These are phyloP conservation scores for Gossypium sturtianum DNA, from an alignment of 345 rosid species.

Conservation along the genomic window DNA sequence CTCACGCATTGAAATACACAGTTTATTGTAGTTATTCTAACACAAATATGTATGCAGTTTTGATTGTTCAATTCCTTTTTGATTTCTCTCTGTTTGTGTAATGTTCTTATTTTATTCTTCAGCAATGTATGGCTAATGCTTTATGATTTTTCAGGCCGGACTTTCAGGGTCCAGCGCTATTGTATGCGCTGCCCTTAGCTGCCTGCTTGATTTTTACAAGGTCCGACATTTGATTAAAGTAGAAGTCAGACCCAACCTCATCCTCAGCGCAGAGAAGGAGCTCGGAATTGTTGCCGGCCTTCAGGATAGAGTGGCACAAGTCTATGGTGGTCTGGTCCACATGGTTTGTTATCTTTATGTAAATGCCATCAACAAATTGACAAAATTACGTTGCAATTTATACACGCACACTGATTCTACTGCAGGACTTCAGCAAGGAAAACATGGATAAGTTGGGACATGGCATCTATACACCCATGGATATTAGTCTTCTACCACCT, in stretches of 20 bases:
- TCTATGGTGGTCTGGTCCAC: conserved; percentile 91
- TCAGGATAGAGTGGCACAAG: conserved; percentile 95
- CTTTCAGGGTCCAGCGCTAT: conserved; percentile 98
- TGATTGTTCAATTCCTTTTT: not conserved
- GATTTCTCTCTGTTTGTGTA: not conserved
- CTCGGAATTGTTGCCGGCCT: conserved; percentile 97
- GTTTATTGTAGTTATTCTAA: not conserved
- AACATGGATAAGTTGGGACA: conserved; percentile 76
- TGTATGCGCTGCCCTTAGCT: conserved; percentile 82
- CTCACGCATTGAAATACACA: no score
- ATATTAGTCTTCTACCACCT: conserved; percentile 76
- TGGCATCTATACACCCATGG: conserved; percentile 80
- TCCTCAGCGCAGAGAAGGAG: conserved; percentile 74
- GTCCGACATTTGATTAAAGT: conserved; percentile 74
- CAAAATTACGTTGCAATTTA: not conserved
- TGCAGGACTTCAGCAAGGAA: conserved; percentile 77
- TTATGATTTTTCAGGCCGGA: conserved; percentile 63
- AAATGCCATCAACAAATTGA: not conserved
- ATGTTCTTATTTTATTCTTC: not conserved
- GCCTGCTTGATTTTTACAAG: conserved; percentile 83
- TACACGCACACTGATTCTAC: not conserved
- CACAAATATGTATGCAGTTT: not conserved
- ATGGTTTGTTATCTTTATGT: conserved; percentile 46
- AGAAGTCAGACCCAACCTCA: conserved; percentile 63
- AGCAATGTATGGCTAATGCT: conserved; percentile 8